Percentiles rank a stretch among this genome's conserved stretches.
Conservation (phyloP, 1,284 basidiomycete genomes). For the Athelia sp. region DNA sequence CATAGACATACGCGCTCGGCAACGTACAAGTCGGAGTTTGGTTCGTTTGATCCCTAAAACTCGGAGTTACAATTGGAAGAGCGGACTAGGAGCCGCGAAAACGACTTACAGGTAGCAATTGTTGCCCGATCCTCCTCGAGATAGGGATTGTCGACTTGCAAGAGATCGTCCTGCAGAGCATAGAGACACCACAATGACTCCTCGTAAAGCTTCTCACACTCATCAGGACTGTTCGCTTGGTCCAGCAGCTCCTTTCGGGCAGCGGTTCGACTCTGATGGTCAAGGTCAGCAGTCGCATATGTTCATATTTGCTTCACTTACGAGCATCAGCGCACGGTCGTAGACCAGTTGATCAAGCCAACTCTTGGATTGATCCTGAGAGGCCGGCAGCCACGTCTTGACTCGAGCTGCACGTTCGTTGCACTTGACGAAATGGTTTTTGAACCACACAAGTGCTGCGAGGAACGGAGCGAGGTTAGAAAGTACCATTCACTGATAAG, state of each 20-base stretch:
- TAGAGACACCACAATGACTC: constrained; percentile 91
- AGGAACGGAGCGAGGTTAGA: not conserved
- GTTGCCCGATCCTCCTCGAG: constrained; percentile 81
- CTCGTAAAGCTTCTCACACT: constrained; percentile 92
- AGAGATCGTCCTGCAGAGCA: constrained; percentile 84
- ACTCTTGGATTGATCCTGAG: constrained; percentile 66
- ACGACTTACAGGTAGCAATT: constrained; percentile 71
- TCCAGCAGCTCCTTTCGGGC: constrained; percentile 89
- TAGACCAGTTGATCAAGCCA: constrained; percentile 82
- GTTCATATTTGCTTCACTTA: constrained; percentile 18
- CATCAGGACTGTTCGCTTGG: constrained; percentile 68
- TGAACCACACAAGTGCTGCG: constrained; percentile 70
- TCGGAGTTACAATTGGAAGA: not conserved
- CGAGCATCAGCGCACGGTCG: constrained; percentile 68
- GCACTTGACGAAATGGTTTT: constrained; percentile 73
- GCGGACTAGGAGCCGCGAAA: constrained; percentile 3
- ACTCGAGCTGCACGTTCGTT: constrained; percentile 70
- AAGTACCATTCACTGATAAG: not conserved
- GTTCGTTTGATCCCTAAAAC: constrained; percentile 73
- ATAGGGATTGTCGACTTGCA: constrained; percentile 80
- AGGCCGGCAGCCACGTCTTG: constrained; percentile 76
- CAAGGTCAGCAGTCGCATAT: not conserved
- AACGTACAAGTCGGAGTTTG: constrained; percentile 71
- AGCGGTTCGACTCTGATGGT: constrained; percentile 78
- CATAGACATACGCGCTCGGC: constrained; percentile 69